Base-by-base conservation (phyloP, 2,329 filamentous ascomycete genomes). In the Sporothrix phasma region DNA sequence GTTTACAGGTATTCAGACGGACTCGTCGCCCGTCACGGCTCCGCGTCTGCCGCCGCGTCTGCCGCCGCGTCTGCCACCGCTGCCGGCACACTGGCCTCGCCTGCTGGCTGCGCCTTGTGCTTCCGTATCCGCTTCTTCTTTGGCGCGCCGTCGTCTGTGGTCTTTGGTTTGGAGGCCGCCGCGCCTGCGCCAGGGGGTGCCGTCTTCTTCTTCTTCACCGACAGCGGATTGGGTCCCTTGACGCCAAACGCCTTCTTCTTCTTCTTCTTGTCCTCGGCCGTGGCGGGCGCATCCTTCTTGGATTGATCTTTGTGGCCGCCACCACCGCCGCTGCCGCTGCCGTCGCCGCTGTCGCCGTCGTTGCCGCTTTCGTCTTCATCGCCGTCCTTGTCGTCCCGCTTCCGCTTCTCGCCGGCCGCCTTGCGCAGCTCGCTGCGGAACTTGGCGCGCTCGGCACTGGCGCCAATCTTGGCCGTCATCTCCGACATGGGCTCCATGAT, bases 391-490 rank as follows among this genome's bases (percentile, higher is more conserved):
- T 53, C 62, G 2, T 61, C 76, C 64, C 82, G 76, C 75, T 80
- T 87, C 72, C 76, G 80, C 77, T 79, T 85, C 53, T 67, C 65
- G 45, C 60, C 72, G 72, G 69, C 72, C 74, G 75, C 66, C 68
- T 77, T 78, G 73, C 84, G 87, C 68, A 92, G 76, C 54, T 88
- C 89, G 19, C 83, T 80, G 68, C 86, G 82, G 71, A 92, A 89
- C 76, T 95, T 95, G 64, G 80, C 81, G 70, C 81, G 84, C 78
- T 94, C 90, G 67, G 89, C 88, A 65, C 79, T 79, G 61, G 87
- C 82, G 66, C 87, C 82, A 54, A 84, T 80, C 65, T 83, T 80
- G 45, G 81, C 82, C 17, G 86, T 89, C 62, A 81, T 81, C 45
- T 79, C 81, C 19, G 88, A 86, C 88, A 94, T 73, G 43, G 73